These are phyloP conservation scores for Mucor mucedo DNA, from an alignment of 371 early-diverging fungal genomes.

Conservation along the genomic window DNA sequence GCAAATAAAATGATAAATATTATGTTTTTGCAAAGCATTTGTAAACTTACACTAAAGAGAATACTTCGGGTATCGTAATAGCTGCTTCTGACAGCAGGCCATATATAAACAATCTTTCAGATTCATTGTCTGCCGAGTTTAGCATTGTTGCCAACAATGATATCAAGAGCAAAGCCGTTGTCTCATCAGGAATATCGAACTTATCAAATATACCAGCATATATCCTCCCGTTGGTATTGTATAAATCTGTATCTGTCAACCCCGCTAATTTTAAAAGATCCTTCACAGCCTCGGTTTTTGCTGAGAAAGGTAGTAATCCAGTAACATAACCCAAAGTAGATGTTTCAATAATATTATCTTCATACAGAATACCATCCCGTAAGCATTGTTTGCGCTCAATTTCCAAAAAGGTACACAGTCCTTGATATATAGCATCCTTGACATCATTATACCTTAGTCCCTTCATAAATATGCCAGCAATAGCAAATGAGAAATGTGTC, in stretches of 20 bases:
- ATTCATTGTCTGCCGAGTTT: conserved; percentile 80
- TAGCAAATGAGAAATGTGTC: conserved; percentile 84
- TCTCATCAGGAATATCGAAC: conserved; percentile 64
- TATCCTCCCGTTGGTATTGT: conserved; percentile 42
- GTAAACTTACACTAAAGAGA: conserved; percentile 69
- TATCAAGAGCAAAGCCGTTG: conserved; percentile 69
- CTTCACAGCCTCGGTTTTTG: conserved; percentile 61
- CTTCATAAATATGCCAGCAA: conserved; percentile 78
- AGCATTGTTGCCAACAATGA: conserved; percentile 79
- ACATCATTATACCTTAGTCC: conserved; percentile 76
- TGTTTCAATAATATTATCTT: conserved; percentile 54
- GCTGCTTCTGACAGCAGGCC: conserved; percentile 82
- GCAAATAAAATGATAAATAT: not conserved
- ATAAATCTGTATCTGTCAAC: conserved; percentile 49
- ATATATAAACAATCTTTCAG: conserved; percentile 81
- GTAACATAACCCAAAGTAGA: conserved; percentile 74
- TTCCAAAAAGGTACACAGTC: conserved; percentile 69
- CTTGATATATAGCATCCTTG: conserved; percentile 66
- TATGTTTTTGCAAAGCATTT: not conserved
- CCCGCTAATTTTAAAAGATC: conserved; percentile 64
- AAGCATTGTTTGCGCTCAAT: conserved; percentile 58
- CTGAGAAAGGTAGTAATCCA: conserved; percentile 67
- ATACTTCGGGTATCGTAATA: conserved; percentile 72
- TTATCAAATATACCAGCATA: conserved; percentile 69
- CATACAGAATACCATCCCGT: conserved; percentile 4